Percentiles rank a stretch among this genome's conserved stretches.
These are phyloP conservation scores for Antarctomyces pellizariae DNA, from an alignment of 495 filamentous ascomycete genomes.

Conservation along the genomic window DNA sequence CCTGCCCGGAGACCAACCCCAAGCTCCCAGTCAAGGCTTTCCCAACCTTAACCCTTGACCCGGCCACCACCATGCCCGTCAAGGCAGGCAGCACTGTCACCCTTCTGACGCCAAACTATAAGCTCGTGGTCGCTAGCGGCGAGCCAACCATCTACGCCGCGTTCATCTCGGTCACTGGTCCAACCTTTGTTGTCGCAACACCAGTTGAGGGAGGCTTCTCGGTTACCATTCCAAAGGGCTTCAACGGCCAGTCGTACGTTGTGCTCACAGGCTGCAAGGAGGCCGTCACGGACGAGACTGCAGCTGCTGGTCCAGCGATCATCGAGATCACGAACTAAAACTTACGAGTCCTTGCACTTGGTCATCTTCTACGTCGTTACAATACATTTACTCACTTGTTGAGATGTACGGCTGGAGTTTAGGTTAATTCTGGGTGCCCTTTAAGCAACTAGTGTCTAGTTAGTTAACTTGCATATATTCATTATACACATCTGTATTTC, in stretches of 20 bases:
- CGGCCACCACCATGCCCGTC: no score
- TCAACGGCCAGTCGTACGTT: conserved; percentile 24
- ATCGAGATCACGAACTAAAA: conserved; percentile 19
- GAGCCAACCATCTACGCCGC: conserved; percentile 14
- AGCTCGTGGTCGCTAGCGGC: neutral
- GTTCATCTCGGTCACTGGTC: conserved; percentile 18
- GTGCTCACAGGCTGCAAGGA: conserved; percentile 18
- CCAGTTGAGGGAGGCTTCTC: conserved; percentile 5
- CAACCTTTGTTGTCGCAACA: conserved; percentile 11
- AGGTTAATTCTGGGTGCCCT: no score
- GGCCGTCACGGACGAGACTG: conserved; percentile 20
- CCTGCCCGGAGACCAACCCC: conserved; percentile 29
- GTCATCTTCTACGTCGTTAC: no score
- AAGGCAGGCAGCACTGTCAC: no score
- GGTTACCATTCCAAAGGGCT: conserved; percentile 16
- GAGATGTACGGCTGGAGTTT: no score
- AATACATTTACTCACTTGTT: no score
- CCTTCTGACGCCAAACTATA: conserved; percentile 1
- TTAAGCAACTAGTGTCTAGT: no score
- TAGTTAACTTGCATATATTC: no score
- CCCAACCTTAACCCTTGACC: conserved; percentile 16
- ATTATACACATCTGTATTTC: no score
- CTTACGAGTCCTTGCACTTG: no score
- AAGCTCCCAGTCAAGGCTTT: conserved; percentile 33
- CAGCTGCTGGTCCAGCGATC: conserved; percentile 22